Evolutionary conservation across 805 yeast species (phyloP), one percentile per base, ranked within the genome.

Genomic region (Yarrowia sp.): DNA sequence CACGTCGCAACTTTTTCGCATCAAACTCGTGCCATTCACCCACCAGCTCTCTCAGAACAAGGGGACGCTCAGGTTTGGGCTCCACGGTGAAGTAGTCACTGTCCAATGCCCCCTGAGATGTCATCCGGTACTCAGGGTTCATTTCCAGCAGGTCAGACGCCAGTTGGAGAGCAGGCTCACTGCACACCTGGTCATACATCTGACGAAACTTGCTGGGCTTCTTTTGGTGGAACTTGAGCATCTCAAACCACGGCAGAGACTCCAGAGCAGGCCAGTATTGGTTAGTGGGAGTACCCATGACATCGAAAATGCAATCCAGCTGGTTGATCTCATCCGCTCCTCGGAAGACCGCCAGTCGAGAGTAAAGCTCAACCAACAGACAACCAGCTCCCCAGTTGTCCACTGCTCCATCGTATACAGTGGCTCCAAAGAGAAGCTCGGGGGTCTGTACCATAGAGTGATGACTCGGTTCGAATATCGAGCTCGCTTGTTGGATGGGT

Each of bases 341-440:
- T 74, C 88, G 96, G 74, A 95, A 95, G 0, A 88, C 78, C 0
- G 98, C 96, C 33, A 77, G 77, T 68, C 86, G 83, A 1, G 87
- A 83, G 71, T 90, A 91, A 40, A 95, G 75, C 74, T 95, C 98
- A 28, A 91, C 82, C 66, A 95, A 78, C 26, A 95, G 79, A 77
- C 98, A 95, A 2, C 99, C 99, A 67, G 91, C 86, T 0, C 98
- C 97, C 99, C 99, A 95, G 69, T 91, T 86, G 73, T 95, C 99
- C 10, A 95, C 95, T 70, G 90, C 97, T 43, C 91, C 78, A 0
- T 92, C 95, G 75, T 95, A 95, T 66, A 86, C 87, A 0, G 98
- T 92, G 0, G 96, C 86, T 0, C 99, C 99, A 66, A 95, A 76
- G 40, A 95, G 78, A 33, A 95, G 80, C 74, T 93, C 99, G 0